These are phyloP conservation scores for Halophytophthora polymorphica DNA, from an alignment of 352 stramenopile species.

Conservation along the genomic window DNA sequence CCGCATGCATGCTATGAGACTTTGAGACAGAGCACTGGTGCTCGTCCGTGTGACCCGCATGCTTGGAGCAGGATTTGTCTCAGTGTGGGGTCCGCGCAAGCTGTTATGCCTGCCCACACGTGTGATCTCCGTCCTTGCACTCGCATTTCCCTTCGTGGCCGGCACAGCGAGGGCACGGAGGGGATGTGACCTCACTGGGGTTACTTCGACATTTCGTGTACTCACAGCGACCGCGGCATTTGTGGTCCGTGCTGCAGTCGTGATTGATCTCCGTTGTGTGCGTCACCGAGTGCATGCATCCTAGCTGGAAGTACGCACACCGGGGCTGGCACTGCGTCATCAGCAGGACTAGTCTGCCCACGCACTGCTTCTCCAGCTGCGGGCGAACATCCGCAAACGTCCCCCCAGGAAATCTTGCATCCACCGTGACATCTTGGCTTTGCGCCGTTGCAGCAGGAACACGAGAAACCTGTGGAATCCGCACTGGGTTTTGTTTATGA, in stretches of 20 bases:
- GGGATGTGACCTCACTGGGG: background rate
- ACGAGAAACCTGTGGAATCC: slow-evolving; percentile 22
- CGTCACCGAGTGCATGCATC: slow-evolving; percentile 42
- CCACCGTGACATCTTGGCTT: slow-evolving; percentile 19
- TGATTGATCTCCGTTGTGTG: slow-evolving; percentile 32
- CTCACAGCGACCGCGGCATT: slow-evolving; percentile 33
- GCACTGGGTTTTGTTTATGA: slow-evolving; percentile 11
- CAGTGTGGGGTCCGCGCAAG: slow-evolving; percentile 41
- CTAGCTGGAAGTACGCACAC: slow-evolving; percentile 43
- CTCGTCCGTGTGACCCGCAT: slow-evolving; percentile 23
- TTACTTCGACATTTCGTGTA: slow-evolving; percentile 26
- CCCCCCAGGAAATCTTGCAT: slow-evolving; percentile 8
- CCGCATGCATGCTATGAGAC: slow-evolving; percentile 56
- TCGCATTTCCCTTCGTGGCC: slow-evolving; percentile 61
- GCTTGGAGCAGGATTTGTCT: slow-evolving; percentile 31
- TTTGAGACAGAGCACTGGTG: slow-evolving; percentile 50
- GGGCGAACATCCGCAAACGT: slow-evolving; percentile 13
- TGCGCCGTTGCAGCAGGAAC: slow-evolving; percentile 29
- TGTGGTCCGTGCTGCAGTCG: slow-evolving; percentile 43
- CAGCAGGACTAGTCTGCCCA: slow-evolving; percentile 11
- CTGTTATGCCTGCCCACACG: slow-evolving; percentile 34
- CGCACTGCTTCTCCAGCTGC: slow-evolving; percentile 11
- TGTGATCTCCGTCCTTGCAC: slow-evolving; percentile 53
- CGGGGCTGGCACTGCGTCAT: slow-evolving; percentile 42
- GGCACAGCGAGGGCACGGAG: slow-evolving; percentile 33